These are phyloP conservation scores for Lachancea kluyveri DNA, from an alignment of 805 yeast genomes.

Conservation along the genomic window DNA sequence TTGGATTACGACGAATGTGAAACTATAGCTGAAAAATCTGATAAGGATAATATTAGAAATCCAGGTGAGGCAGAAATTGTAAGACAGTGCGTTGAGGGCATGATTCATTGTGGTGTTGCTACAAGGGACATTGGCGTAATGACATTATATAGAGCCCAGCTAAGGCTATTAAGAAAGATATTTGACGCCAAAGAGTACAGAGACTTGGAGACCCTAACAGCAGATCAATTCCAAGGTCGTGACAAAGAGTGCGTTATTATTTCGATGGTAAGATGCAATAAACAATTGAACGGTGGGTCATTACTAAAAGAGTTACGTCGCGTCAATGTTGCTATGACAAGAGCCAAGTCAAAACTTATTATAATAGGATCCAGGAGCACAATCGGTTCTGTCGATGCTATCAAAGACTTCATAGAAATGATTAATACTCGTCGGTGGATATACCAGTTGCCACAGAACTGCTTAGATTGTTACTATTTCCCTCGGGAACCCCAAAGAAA, in stretches of 20 bases:
- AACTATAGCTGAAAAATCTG: conserved; percentile 43
- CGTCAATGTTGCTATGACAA: conserved; percentile 88
- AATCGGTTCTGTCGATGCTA: conserved; percentile 17
- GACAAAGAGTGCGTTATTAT: conserved; percentile 90
- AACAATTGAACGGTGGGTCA: conserved; percentile 60
- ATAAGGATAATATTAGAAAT: conserved; percentile 69
- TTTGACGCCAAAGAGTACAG: conserved; percentile 18
- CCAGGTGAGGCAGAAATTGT: conserved; percentile 64
- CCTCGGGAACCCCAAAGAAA: neutral
- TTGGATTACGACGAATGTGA: conserved; percentile 65
- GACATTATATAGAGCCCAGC: conserved; percentile 83
- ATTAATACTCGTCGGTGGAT: conserved; percentile 59
- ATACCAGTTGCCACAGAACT: conserved; percentile 44
- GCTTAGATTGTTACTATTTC: conserved; percentile 34
- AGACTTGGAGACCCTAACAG: conserved; percentile 76
- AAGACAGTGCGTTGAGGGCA: conserved; percentile 51
- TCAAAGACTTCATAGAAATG: conserved; percentile 50
- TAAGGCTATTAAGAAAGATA: conserved; percentile 38
- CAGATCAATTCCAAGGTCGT: conserved; percentile 93
- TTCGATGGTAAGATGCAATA: conserved; percentile 81
- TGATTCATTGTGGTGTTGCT: conserved; percentile 53
- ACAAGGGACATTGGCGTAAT: conserved; percentile 71
- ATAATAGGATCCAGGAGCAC: conserved; percentile 76
- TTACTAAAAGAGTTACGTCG: conserved; percentile 85
- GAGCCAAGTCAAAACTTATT: conserved; percentile 79